Conservation (phyloP, 805 yeast species). For the Starmerella bacillaris region DNA sequence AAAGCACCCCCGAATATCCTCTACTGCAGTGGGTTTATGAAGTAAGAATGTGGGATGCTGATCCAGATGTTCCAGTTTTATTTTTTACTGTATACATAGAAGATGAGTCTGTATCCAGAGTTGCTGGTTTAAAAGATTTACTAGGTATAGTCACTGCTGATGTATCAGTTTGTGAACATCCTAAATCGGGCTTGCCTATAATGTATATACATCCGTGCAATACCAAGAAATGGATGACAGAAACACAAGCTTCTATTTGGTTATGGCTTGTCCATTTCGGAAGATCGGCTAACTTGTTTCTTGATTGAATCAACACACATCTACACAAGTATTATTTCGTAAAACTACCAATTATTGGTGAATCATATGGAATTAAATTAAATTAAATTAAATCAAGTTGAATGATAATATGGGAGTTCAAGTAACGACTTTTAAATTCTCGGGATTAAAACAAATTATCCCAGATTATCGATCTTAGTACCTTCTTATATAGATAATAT, state of each 20-base stretch:
- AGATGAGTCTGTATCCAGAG: constrained; percentile 3
- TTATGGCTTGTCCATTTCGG: constrained; percentile 20
- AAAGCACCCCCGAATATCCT: no score
- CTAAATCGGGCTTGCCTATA: constrained; percentile 17
- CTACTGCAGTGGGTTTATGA: constrained; percentile 5
- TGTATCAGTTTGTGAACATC: constrained; percentile 16
- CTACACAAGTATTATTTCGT: no score
- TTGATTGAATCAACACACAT: not conserved
- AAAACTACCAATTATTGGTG: no score
- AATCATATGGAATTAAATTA: no score
- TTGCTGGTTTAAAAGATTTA: constrained; percentile 2
- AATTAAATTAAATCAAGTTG: no score
- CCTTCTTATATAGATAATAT: no score
- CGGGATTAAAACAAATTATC: no score
- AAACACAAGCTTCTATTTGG: constrained; percentile 12
- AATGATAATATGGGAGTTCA: no score
- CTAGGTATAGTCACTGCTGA: constrained; percentile 12
- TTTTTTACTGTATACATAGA: constrained; percentile 14
- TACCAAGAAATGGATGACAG: constrained; percentile 20
- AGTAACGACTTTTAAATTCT: no score
- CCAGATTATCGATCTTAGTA: no score
- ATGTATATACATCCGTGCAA: constrained; percentile 30
- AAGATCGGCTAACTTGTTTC: constrained; percentile 5
- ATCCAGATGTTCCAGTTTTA: constrained; percentile 20
- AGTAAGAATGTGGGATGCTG: constrained; percentile 19